Evolutionary conservation across 495 filamentous ascomycete species (phyloP), one percentile per base, ranked within the genome.

Genomic region (Hypoxylon fuscum): DNA sequence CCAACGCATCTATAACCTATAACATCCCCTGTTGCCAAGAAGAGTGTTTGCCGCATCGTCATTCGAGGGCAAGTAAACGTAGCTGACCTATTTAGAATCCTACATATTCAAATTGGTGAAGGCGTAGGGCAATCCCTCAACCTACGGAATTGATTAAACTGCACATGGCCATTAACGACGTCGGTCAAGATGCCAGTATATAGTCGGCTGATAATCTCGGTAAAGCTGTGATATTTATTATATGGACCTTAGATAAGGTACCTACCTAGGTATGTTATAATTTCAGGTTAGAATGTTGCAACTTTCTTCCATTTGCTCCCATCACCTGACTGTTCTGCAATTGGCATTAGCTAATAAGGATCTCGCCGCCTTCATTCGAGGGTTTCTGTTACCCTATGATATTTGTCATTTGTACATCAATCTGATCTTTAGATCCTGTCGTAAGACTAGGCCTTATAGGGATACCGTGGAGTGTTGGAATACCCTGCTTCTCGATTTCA

Each of bases 1-100:
- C n/a, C 48, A 43, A 43, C 60, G 43, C 14, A 53, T 11, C 17
- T 25, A 59, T 64, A n/a, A n/a, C n/a, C 54, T 64, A 54, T 48
- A 64, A 59, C 35, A 58, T 64, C 47, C 61, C 53, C 47, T 49
- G 55, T 29, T 40, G 62, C 62, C 62, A 64, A 64, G 62, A 23
- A 10, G n/a, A 15, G 21, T 59, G 37, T 22, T 46, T 47, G 23
- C 43, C 14, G 20, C 38, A 32, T 41, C 45, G 35, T 41, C 22
- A 32, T 42, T n/a, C n/a, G n/a, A n/a, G n/a, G 17, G 8, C 40
- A 51, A 8, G 45, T 25, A 44, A 27, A 21, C 35, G 29, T 54
- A 29, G 18, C 48, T 31, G 17, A 52, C 7, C 18, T 40, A 12
- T 20, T 17, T 46, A 53, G 12, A 29, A 38, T 3, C 20, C 11